Conservation (phyloP, 306 rosid species). For the Boehmeria nivea region DNA sequence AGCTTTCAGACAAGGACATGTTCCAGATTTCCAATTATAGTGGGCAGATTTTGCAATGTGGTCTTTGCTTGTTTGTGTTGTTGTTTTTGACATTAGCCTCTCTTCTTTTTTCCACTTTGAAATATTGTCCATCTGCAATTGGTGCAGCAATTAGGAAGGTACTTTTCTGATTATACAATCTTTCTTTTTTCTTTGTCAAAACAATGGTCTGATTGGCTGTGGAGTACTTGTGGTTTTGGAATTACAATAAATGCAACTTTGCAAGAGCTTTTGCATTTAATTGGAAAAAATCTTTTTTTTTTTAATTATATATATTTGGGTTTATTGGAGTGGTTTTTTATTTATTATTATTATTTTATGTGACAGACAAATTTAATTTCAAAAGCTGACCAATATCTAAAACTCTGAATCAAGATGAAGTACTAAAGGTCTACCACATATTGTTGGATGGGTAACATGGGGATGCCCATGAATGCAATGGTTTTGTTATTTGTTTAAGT, state of each 20-base stretch:
- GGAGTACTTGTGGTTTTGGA: too few relatives aligned
- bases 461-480: background rate
- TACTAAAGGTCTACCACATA: constrained; percentile 4
- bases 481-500: background rate
- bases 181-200: background rate
- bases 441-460: constrained; percentile 14
- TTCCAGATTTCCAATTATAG: constrained; percentile 19
- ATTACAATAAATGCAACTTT: too few relatives aligned
- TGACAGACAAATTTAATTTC: constrained; percentile 17
- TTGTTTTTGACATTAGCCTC: constrained; percentile 14
- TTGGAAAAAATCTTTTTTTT: background rate
- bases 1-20: constrained; percentile 27
- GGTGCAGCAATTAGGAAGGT: constrained; percentile 5
- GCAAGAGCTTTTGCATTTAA: constrained; percentile 5
- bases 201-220: too few relatives aligned
- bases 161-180: background rate
- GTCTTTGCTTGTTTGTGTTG: background rate
- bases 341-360: too few relatives aligned
- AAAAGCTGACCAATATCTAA: constrained; percentile 11
- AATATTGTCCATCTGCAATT: background rate
- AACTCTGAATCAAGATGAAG: background rate
- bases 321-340: constrained; percentile 1
- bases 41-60: background rate
- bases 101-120: constrained; percentile 5
- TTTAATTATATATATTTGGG: background rate